Conservation (phyloP, 129 eudicot genomes). For the Helichrysum umbraculigerum region DNA sequence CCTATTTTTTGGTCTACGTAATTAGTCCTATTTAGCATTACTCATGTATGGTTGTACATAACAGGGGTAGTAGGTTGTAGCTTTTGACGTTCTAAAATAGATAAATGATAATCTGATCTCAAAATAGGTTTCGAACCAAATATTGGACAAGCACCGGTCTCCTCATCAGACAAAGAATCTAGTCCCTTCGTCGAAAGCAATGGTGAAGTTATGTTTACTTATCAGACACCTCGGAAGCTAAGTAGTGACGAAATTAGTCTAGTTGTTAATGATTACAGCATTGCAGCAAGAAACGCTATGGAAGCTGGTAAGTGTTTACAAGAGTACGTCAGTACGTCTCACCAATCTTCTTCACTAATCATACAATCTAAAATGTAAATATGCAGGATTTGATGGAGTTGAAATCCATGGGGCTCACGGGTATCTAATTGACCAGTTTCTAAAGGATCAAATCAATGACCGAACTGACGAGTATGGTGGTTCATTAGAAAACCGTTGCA, state of each 20-base stretch:
- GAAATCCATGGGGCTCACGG: constrained; percentile 47
- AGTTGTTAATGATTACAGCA: constrained; percentile 31
- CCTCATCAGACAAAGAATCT: constrained; percentile 31
- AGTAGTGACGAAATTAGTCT: constrained; percentile 16
- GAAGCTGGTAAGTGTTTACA: constrained; percentile 31
- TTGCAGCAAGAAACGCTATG: constrained; percentile 41
- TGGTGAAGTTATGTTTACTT: constrained; percentile 8
- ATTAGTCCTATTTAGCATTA: no score
- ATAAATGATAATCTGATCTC: background rate
- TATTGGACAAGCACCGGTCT: constrained; percentile 30
- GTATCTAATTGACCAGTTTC: constrained; percentile 39
- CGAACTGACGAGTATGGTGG: constrained; percentile 40
- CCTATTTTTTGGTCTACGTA: no score
- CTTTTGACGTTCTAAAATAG: background rate
- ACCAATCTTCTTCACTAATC: background rate
- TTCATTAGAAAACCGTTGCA: constrained; percentile 39
- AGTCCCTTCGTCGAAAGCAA: constrained; percentile 20
- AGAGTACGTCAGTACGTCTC: background rate
- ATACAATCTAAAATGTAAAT: no score
- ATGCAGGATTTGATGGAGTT: constrained; percentile 40
- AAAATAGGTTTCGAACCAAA: constrained; percentile 38
- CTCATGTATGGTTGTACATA: background rate
- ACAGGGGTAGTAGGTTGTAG: background rate
- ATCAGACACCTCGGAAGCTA: constrained; percentile 35
- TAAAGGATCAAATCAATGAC: constrained; percentile 42